Evolutionary conservation across 139 green algal genomes (phyloP), one percentile per base, ranked within the genome.

Genomic region (Tetratostichococcus sp.): DNA sequence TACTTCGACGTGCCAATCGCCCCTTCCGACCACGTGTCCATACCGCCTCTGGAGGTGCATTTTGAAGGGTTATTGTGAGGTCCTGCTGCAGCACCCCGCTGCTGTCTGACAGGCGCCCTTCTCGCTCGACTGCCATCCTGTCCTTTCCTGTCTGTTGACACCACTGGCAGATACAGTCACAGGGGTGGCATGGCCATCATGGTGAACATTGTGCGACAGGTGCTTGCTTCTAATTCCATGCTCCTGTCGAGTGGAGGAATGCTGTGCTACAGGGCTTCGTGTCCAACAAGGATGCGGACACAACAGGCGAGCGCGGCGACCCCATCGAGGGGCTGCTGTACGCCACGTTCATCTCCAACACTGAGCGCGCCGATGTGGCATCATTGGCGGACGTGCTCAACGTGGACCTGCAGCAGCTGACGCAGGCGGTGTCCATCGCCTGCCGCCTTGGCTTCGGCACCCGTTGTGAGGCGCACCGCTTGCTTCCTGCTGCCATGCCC

Each of bases 191-290:
- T n/a, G n/a, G n/a, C n/a, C n/a, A n/a, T n/a, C n/a, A n/a, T n/a
- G n/a, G n/a, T n/a, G n/a, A n/a, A n/a, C n/a, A n/a, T n/a, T n/a
- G n/a, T n/a, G n/a, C n/a, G n/a, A n/a, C n/a, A n/a, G n/a, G n/a
- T n/a, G n/a, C n/a, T n/a, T n/a, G n/a, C n/a, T n/a, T n/a, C n/a
- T n/a, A n/a, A n/a, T n/a, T n/a, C n/a, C n/a, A n/a, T n/a, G n/a
- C n/a, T n/a, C n/a, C n/a, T n/a, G n/a, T n/a, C n/a, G n/a, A n/a
- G n/a, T n/a, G n/a, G n/a, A n/a, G n/a, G n/a, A n/a, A n/a, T n/a
- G n/a, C n/a, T n/a, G n/a, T n/a, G n/a, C n/a, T n/a, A 43, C 85
- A 94, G 86, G 91, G 93, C 31, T 98, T 98, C 86, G 92, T 97
- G 66, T 95, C 88, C 58, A 97, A 97, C 84, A 89, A 90, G 77